A percentile compares a stretch with the other conserved stretches of the same genome.
These are phyloP conservation scores for Candolleomyces efflorescens DNA, from an alignment of 768 basidiomycete species.

Conservation along the genomic window DNA sequence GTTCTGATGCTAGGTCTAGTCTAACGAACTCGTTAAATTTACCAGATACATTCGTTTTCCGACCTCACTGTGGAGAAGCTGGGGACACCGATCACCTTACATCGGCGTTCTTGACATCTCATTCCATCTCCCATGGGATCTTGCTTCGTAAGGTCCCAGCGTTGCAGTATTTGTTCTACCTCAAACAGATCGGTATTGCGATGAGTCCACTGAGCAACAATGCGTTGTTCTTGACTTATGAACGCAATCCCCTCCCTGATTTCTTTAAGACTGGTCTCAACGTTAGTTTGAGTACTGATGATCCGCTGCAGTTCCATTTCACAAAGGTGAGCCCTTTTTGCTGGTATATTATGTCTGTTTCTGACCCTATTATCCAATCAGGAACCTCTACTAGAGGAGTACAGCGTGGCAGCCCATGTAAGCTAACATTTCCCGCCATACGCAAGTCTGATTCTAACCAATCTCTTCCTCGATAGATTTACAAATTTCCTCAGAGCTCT, in stretches of 20 bases:
- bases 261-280: slow-evolving; percentile 97
- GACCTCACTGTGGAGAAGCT: slow-evolving; percentile 96
- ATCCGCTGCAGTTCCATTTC: slow-evolving; percentile 96
- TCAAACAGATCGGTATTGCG: slow-evolving; percentile 96
- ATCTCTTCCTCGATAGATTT: slow-evolving; percentile 56
- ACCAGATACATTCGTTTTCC: slow-evolving; percentile 91
- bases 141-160: slow-evolving; percentile 96
- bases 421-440: slow-evolving; percentile 16
- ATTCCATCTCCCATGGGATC: slow-evolving; percentile 99
- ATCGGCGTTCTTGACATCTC: slow-evolving; percentile 92
- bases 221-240: slow-evolving; percentile 93
- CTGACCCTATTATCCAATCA: slow-evolving; percentile 22
- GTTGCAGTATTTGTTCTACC: slow-evolving; percentile 93
- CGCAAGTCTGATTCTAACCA: neutral
- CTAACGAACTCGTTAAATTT: slow-evolving; percentile 1
- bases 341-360: neutral
- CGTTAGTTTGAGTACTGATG: slow-evolving; percentile 94
- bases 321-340: slow-evolving; percentile 64
- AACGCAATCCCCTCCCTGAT: slow-evolving; percentile 94
- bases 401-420: slow-evolving; percentile 96
- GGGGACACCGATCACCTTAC: slow-evolving; percentile 98
- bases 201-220: slow-evolving; percentile 99
- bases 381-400: slow-evolving; percentile 96
- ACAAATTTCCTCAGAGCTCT: slow-evolving; percentile 92
- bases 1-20: neutral